A percentile compares a stretch with the other conserved stretches of the same genome.
phyloP scores from a whole-genome alignment of 169 alveolate genomes.

The Cryptosporidium meleagridis region DNA sequence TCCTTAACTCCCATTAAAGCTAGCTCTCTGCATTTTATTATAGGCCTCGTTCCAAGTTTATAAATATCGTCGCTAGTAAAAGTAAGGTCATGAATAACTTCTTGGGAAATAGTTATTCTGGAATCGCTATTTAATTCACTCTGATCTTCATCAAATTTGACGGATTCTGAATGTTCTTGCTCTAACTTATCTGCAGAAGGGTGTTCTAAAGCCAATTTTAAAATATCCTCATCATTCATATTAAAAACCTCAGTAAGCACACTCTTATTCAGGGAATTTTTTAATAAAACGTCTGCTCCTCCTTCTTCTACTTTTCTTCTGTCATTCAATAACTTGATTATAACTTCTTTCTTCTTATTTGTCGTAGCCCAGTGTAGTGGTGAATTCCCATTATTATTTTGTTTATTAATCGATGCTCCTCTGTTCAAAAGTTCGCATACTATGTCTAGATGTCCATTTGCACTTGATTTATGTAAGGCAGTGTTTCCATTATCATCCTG shows the following conservation, averaged over 20 bases:
- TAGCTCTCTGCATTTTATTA: slow-evolving; percentile 53
- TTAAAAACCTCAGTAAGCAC: slow-evolving; percentile 60
- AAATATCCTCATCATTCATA: slow-evolving; percentile 35
- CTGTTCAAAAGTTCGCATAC: slow-evolving; percentile 39
- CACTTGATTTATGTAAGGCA: slow-evolving; percentile 69
- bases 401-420: slow-evolving; percentile 35
- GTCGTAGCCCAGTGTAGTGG: slow-evolving; percentile 71
- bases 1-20: slow-evolving; percentile 40
- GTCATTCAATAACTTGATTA: slow-evolving; percentile 19
- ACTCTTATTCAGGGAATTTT: slow-evolving; percentile 34
- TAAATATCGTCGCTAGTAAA: neutral
- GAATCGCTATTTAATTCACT: neutral
- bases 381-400: slow-evolving; percentile 58
- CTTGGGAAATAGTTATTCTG: neutral
- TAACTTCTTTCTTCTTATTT: slow-evolving; percentile 39
- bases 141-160: slow-evolving; percentile 5
- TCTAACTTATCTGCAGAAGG: slow-evolving; percentile 58
- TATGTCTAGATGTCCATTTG: slow-evolving; percentile 51
- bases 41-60: neutral
- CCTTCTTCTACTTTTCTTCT: slow-evolving; percentile 17
- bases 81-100: slow-evolving; percentile 11
- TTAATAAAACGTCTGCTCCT: slow-evolving; percentile 62
- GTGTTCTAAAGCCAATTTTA: slow-evolving; percentile 49
- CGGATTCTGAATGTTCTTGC: slow-evolving; percentile 12
- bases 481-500: slow-evolving; percentile 60